phyloP scores from a whole-genome alignment of 192 early-diverging fungal genomes.

The Coemansia sp. region DNA sequence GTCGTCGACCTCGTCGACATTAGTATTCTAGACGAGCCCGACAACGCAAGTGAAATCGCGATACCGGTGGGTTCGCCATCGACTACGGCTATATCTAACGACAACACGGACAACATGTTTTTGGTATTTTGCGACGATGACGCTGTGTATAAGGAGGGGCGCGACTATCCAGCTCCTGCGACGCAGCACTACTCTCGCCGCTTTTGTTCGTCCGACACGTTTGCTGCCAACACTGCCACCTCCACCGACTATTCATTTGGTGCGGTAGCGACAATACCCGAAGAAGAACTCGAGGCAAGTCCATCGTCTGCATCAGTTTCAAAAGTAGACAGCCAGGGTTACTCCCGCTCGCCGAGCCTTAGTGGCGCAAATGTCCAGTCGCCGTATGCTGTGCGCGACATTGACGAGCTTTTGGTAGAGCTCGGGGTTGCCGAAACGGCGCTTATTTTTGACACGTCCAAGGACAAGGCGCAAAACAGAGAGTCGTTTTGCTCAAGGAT shows the following conservation, averaged over 20 bases:
- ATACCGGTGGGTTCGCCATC: not conserved
- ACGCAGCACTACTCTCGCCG: not conserved
- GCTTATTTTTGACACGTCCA: conserved; percentile 7
- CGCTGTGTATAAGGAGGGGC: not conserved
- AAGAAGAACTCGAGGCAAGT: not conserved
- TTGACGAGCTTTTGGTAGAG: conserved; percentile 41
- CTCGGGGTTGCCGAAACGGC: conserved; percentile 17
- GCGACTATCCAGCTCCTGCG: not conserved
- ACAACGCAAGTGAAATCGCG: not conserved
- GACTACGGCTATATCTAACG: not conserved
- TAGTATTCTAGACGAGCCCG: conserved; percentile 1
- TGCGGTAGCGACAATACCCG: not conserved
- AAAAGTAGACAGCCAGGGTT: not conserved
- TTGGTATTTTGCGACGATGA: not conserved
- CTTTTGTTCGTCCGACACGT: not conserved
- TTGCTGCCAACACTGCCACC: not conserved
- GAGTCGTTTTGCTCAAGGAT: conserved; percentile 1
- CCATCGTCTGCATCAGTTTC: not conserved
- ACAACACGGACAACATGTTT: not conserved
- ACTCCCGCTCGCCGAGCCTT: not conserved
- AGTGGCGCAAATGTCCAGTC: not conserved
- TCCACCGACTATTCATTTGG: no score
- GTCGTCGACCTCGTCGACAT: conserved; percentile 20
- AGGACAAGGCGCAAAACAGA: not conserved
- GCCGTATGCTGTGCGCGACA: conserved; percentile 28